A percentile compares a stretch with the other conserved stretches of the same genome.
Conservation (phyloP, 495 filamentous ascomycete species). For the Penicillium steckii region DNA sequence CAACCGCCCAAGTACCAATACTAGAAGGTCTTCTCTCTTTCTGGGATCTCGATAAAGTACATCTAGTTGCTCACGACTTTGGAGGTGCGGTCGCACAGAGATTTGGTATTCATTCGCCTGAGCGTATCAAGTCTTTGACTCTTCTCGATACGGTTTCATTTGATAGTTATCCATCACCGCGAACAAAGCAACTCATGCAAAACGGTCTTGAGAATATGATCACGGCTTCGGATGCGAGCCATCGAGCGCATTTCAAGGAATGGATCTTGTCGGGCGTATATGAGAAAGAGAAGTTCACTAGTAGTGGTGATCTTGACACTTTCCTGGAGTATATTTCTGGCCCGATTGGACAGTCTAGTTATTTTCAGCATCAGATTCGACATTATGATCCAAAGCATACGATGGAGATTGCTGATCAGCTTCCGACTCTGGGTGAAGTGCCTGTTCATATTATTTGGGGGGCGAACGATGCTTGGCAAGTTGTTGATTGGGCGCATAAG, state of each 20-base stretch:
- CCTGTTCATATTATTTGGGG: slow-evolving; percentile 14
- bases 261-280: slow-evolving; percentile 10
- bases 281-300: slow-evolving; percentile 4
- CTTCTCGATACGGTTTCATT: slow-evolving; percentile 14
- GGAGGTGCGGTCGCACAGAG: slow-evolving; percentile 11
- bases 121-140: slow-evolving; percentile 4
- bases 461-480: slow-evolving; percentile 12
- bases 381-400: slow-evolving; percentile 16
- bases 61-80: slow-evolving; percentile 13
- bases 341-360: slow-evolving; percentile 10
- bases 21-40: slow-evolving; percentile 7
- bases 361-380: slow-evolving; percentile 12
- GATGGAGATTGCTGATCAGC: slow-evolving; percentile 8
- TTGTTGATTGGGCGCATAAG: slow-evolving; percentile 12
- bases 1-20: slow-evolving; percentile 10
- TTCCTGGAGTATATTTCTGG: slow-evolving; percentile 13
- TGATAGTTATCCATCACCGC: slow-evolving; percentile 15
- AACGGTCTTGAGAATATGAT: slow-evolving; percentile 7
- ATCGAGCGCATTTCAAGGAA: slow-evolving; percentile 7
- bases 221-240: neutral
- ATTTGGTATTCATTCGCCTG: slow-evolving; percentile 5
- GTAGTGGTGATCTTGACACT: neutral
- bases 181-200: slow-evolving; percentile 12
- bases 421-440: slow-evolving; percentile 1
- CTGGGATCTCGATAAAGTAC: slow-evolving; percentile 2